Conservation (phyloP, 345 rosid species). For the Carallia brachiata region DNA sequence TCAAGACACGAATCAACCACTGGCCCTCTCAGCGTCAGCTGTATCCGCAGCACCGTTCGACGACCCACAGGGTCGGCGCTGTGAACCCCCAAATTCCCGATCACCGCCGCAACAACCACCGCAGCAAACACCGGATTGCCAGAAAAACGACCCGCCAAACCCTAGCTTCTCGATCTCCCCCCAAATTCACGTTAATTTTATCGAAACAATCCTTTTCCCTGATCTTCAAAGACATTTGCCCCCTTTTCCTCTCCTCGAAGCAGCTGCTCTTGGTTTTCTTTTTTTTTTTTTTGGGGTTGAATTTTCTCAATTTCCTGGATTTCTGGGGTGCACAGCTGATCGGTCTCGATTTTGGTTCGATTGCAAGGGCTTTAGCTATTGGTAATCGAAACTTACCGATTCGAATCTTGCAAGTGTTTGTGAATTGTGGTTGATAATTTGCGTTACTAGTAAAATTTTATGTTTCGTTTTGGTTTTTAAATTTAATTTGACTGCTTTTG, state of each 20-base stretch:
- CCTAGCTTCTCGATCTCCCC: slow-evolving; percentile 12
- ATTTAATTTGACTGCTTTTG: background rate
- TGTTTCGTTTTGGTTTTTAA: background rate
- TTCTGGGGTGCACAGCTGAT: background rate
- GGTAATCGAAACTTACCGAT: slow-evolving; percentile 1
- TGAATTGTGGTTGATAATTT: slow-evolving; percentile 9
- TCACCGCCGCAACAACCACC: background rate
- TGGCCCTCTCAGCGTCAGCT: background rate
- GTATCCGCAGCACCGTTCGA: background rate
- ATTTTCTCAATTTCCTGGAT: background rate
- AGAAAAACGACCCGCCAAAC: background rate
- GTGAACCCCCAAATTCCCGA: background rate
- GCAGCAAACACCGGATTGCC: background rate
- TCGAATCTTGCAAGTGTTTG: background rate
- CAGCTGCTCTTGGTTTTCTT: too few relatives aligned
- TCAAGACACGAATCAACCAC: background rate
- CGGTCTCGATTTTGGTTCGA: slow-evolving; percentile 3
- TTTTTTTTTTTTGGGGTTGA: background rate
- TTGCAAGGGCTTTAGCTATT: background rate
- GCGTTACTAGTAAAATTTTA: background rate
- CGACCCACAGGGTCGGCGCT: slow-evolving; percentile 12
- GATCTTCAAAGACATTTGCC: background rate
- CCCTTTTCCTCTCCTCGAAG: background rate
- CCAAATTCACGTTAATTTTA: background rate
- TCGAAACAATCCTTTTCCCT: background rate